phyloP scores from a whole-genome alignment of 148 eudicot species.

The Bassia scoparia region DNA sequence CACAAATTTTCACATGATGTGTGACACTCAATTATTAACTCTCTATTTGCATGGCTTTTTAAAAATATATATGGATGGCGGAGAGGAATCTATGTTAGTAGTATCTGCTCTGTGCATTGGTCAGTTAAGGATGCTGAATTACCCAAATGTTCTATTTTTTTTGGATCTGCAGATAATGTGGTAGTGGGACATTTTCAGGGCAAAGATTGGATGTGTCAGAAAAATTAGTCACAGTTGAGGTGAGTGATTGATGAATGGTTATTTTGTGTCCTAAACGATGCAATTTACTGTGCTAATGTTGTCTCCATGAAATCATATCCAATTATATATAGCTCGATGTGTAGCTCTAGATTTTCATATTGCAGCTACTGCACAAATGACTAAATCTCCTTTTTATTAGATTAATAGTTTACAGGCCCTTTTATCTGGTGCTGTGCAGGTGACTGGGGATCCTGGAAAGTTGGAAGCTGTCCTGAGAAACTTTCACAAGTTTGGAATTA shows the following conservation, averaged over 20 bases:
- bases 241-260: slow-evolving; percentile 7
- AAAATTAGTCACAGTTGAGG: slow-evolving; percentile 76
- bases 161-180: slow-evolving; percentile 58
- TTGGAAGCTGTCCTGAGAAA: slow-evolving; percentile 77
- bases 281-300: not conserved
- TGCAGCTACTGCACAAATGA: not conserved
- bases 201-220: slow-evolving; percentile 63
- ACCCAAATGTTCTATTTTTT: slow-evolving; percentile 15
- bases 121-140: not conserved
- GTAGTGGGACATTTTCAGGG: slow-evolving; percentile 81
- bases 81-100: not conserved
- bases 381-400: not conserved
- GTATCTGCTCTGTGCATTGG: not conserved
- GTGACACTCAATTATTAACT: not conserved
- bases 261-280: not conserved
- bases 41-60: not conserved
- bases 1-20: too few relatives aligned
- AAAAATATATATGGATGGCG: not conserved
- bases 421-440: slow-evolving; percentile 35
- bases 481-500: slow-evolving; percentile 72
- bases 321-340: not conserved
- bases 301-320: not conserved
- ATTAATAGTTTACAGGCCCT: not conserved
- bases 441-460: slow-evolving; percentile 95
- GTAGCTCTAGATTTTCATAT: not conserved